phyloP scores from a whole-genome alignment of 768 basidiomycete species.

The Trametes meyenii region DNA sequence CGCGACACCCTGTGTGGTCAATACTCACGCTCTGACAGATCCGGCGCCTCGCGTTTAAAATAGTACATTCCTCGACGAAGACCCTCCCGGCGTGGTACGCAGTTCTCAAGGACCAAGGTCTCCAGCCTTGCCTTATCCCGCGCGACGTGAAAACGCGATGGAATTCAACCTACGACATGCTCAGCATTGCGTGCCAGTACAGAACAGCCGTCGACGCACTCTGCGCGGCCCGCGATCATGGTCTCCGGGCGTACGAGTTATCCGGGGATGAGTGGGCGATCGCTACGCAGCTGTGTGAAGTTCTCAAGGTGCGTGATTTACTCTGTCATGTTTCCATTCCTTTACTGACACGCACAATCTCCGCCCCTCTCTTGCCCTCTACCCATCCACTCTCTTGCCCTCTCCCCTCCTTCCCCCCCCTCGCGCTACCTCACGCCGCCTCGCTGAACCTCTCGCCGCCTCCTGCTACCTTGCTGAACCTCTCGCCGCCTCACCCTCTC shows the following conservation, averaged over 20 bases:
- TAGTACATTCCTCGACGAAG: conserved; percentile 33
- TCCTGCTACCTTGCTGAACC: no score
- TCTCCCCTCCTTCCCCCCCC: not conserved
- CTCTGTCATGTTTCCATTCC: not conserved
- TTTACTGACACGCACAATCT: not conserved
- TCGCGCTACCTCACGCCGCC: no score
- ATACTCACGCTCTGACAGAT: conserved; percentile 1
- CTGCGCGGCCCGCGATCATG: not conserved
- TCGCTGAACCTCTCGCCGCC: no score
- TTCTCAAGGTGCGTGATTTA: not conserved
- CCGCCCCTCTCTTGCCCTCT: not conserved
- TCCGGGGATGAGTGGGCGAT: not conserved
- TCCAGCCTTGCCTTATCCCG: not conserved
- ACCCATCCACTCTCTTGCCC: not conserved
- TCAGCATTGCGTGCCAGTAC: not conserved
- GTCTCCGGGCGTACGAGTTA: not conserved
- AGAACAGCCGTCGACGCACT: not conserved
- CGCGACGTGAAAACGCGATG: conserved; percentile 1
- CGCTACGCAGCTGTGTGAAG: not conserved
- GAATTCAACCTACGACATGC: conserved; percentile 15
- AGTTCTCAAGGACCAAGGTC: not conserved
- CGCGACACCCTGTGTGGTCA: not conserved
- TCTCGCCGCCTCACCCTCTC: no score
- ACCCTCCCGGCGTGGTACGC: conserved; percentile 30
- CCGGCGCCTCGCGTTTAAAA: conserved; percentile 20